These are phyloP conservation scores for Notholithocarpus densiflorus DNA, from an alignment of 306 rosid genomes.

Conservation along the genomic window DNA sequence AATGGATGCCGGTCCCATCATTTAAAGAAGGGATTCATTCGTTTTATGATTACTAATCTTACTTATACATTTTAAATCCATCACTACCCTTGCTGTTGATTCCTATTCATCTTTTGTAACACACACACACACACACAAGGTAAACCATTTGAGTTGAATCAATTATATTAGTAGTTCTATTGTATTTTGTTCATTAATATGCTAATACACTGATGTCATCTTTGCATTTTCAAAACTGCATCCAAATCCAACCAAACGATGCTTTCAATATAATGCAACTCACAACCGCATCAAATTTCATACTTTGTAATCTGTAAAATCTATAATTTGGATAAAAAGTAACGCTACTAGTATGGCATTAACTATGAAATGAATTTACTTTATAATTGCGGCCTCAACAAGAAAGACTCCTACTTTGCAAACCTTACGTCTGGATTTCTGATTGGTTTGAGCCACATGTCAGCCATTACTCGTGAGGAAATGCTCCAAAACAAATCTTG, in stretches of 20 bases:
- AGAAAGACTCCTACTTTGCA: constrained; percentile 17
- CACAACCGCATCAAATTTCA: neutral
- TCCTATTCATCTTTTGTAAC: neutral
- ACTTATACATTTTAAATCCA: neutral
- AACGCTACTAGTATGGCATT: neutral
- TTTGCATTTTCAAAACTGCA: neutral
- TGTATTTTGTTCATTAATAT: neutral
- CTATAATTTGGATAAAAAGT: neutral
- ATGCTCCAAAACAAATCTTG: constrained; percentile 85
- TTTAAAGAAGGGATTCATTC: neutral
- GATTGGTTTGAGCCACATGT: constrained; percentile 94
- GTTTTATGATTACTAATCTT: neutral
- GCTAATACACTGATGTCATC: neutral
- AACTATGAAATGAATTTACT: neutral
- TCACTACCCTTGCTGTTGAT: neutral
- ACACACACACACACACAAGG: neutral
- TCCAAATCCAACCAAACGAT: neutral
- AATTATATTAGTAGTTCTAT: neutral
- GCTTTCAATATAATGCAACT: neutral
- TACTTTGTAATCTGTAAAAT: neutral
- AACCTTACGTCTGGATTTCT: constrained; percentile 89
- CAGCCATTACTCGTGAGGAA: constrained; percentile 84
- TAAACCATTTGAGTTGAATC: neutral
- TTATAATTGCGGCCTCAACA: neutral
- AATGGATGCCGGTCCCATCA: neutral